Conservation (phyloP, 108 stramenopile genomes). For the Nitzschia sp. region DNA sequence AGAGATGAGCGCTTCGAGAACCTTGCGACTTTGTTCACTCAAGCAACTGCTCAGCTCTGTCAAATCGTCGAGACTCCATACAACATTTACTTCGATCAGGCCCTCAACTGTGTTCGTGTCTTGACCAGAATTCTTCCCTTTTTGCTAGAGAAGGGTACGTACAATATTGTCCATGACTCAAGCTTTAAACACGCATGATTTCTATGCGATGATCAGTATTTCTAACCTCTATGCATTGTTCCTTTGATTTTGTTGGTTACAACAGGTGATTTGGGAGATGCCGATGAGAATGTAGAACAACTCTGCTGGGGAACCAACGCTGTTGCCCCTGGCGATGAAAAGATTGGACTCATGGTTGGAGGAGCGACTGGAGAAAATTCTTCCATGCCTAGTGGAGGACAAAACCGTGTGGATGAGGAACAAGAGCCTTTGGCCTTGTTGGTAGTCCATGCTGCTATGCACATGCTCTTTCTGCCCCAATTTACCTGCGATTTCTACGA, state of each 20-base stretch:
- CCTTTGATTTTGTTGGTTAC: neutral
- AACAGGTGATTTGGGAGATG: constrained; percentile 75
- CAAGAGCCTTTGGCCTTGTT: constrained; percentile 87
- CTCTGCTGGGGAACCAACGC: constrained; percentile 77
- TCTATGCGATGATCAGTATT: neutral
- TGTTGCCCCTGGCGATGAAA: constrained; percentile 43
- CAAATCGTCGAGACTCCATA: constrained; percentile 95
- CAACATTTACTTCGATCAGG: constrained; percentile 92
- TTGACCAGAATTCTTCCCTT: constrained; percentile 91
- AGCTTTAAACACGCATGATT: no score
- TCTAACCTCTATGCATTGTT: constrained; percentile 12
- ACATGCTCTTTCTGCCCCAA: constrained; percentile 90
- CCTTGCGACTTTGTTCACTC: constrained; percentile 84
- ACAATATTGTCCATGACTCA: no score
- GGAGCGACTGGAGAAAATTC: constrained; percentile 15
- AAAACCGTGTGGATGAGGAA: constrained; percentile 47
- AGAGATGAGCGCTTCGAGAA: constrained; percentile 83
- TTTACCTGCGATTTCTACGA: constrained; percentile 93
- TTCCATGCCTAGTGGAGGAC: constrained; percentile 3
- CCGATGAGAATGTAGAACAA: constrained; percentile 73
- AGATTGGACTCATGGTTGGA: constrained; percentile 56
- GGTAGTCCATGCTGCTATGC: constrained; percentile 91
- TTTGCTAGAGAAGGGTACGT: constrained; percentile 78
- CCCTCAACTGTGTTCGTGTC: constrained; percentile 89
- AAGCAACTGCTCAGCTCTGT: constrained; percentile 92